Evolutionary conservation across 2,329 filamentous ascomycete genomes (phyloP), one percentile per base, ranked within the genome.

Genomic region (Leptographium galeiforme): DNA sequence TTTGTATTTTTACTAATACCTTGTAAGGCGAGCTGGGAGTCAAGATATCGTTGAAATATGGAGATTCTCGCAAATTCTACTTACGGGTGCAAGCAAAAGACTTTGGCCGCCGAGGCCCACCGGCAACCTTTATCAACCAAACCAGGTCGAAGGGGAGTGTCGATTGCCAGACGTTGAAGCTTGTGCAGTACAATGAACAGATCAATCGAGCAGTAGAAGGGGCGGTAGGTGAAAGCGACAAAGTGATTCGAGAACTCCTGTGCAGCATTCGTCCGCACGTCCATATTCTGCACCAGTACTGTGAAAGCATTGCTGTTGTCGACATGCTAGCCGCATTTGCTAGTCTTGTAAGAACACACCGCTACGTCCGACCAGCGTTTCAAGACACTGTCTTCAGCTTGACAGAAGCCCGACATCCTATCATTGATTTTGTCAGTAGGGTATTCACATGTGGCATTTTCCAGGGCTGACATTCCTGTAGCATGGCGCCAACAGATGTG

Each of bases 261-360:
- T 73, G 78, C 16, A 72, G 81, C n/a, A 75, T 95, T n/a, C 79
- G 87, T 38, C 70, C 73, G 0, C 78, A 89, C 56, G 81, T 90
- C 19, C 82, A 85, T 0, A 71, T 75, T 4, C 72, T 98, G 0
- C 96, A 95, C 68, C 83, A 83, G 53, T 79, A 94, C 43, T 93
- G 88, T 59, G 90, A 97, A 64, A 84, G 86, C 13, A 80, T 97
- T 58, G 88, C 86, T 2, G 77, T 95, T 62, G 72, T 96, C 1
- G 93, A 98, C 66, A 91, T 95, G 84, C 73, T 94, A 33, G 70
- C 81, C 1, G 78, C 85, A 0, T 94, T 95, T 64, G 83, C 80
- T 0, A 82, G 95, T 25, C 67, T 90, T 2, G 82, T 84, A 13
- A 87, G 82, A 6, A 43, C 30, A 0, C 64, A 67, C 50, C 71